These are phyloP conservation scores for Dioszegia hungarica DNA, from an alignment of 768 basidiomycete species.

Conservation along the genomic window DNA sequence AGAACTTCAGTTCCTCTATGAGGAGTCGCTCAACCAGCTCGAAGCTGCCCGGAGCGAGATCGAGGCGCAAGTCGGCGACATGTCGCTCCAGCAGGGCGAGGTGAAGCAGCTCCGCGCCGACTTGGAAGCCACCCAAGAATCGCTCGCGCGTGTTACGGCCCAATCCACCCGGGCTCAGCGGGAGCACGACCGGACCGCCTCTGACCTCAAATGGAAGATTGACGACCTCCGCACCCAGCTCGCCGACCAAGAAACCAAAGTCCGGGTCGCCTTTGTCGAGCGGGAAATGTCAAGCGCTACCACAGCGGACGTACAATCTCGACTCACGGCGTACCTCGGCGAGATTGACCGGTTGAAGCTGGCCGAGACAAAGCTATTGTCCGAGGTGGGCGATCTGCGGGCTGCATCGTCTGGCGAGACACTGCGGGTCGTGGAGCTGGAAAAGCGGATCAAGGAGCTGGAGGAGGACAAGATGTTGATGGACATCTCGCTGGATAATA, in stretches of 20 bases:
- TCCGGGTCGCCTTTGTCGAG: slow-evolving; percentile 12
- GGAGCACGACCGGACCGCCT: slow-evolving; percentile 1
- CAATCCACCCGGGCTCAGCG: neutral
- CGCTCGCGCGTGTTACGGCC: neutral
- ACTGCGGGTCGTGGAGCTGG: slow-evolving; percentile 9
- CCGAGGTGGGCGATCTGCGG: slow-evolving; percentile 8
- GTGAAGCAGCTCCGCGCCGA: slow-evolving; percentile 10
- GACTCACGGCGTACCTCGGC: slow-evolving; percentile 18
- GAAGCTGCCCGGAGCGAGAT: slow-evolving; percentile 4
- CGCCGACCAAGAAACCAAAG: neutral
- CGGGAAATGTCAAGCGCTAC: slow-evolving; percentile 19
- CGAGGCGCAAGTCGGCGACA: slow-evolving; percentile 4
- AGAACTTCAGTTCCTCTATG: neutral
- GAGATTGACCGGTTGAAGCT: slow-evolving; percentile 34
- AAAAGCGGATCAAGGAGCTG: slow-evolving; percentile 10
- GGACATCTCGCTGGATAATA: slow-evolving; percentile 25
- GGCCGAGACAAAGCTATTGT: slow-evolving; percentile 15
- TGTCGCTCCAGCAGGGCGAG: slow-evolving; percentile 20
- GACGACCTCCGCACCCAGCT: slow-evolving; percentile 14
- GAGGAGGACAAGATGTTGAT: slow-evolving; percentile 22
- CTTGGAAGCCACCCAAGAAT: slow-evolving; percentile 12
- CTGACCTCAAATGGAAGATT: slow-evolving; percentile 4
- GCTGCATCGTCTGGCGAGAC: slow-evolving; percentile 5
- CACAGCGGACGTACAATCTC: slow-evolving; percentile 14
- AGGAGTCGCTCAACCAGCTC: slow-evolving; percentile 2